phyloP scores from a whole-genome alignment of 2,329 filamentous ascomycete genomes.

The Davidsoniella eucalypti region DNA sequence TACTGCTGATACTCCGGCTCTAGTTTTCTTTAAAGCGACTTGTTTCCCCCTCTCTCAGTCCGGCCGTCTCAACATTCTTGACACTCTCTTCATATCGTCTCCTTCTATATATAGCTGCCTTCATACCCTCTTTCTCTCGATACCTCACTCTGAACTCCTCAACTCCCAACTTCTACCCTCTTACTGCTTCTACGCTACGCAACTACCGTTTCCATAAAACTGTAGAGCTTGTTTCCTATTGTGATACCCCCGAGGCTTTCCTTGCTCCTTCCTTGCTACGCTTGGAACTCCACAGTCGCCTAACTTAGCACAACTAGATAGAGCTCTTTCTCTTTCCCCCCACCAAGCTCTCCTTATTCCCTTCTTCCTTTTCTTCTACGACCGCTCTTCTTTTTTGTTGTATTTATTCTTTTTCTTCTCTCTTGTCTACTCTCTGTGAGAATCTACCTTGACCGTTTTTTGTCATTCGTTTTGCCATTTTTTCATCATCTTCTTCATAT shows the following conservation, averaged over 20 bases:
- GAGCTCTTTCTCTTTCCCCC: slow-evolving; percentile 3
- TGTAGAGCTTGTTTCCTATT: slow-evolving; percentile 11
- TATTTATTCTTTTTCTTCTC: slow-evolving; percentile 2
- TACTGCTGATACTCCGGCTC: background rate
- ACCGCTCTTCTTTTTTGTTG: slow-evolving; percentile 5
- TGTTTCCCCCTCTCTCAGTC: background rate
- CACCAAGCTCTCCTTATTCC: slow-evolving; percentile 10
- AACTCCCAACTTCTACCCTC: background rate
- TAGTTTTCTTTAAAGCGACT: slow-evolving; percentile 2
- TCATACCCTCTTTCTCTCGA: no score
- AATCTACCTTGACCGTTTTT: slow-evolving; percentile 5
- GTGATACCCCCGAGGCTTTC: slow-evolving; percentile 12
- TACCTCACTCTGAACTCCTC: background rate
- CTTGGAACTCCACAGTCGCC: slow-evolving; percentile 6
- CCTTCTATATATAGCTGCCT: background rate
- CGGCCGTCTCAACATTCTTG: background rate
- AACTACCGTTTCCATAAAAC: background rate
- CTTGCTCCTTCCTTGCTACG: slow-evolving; percentile 7
- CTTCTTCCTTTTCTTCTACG: slow-evolving; percentile 2
- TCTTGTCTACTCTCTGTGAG: slow-evolving; percentile 1
- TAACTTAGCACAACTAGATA: slow-evolving; percentile 1
- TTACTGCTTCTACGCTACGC: background rate
- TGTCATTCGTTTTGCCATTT: slow-evolving; percentile 11
- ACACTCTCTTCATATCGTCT: background rate
- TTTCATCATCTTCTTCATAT: no score